phyloP scores from a whole-genome alignment of 1,284 basidiomycete genomes.

The Abortiporus biennis region DNA sequence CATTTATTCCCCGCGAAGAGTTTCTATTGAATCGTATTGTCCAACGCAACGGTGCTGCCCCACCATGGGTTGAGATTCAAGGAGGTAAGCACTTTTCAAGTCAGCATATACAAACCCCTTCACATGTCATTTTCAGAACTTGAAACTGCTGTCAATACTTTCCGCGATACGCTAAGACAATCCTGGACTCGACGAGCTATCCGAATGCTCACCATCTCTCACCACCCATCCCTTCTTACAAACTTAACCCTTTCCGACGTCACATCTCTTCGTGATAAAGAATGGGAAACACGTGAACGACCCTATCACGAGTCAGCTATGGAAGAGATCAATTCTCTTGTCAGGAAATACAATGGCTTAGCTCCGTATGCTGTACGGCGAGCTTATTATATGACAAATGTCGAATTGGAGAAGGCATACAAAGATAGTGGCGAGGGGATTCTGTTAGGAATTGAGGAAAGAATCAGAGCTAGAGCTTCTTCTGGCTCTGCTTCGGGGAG shows the following conservation, averaged over 20 bases:
- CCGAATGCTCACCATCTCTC: conserved; percentile 48
- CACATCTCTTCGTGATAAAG: conserved; percentile 51
- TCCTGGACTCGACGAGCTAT: conserved; percentile 67
- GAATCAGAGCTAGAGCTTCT: conserved; percentile 12
- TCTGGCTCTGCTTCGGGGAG: conserved; percentile 5
- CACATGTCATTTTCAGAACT: conserved; percentile 32
- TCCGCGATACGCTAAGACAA: conserved; percentile 57
- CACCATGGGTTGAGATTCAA: conserved; percentile 91
- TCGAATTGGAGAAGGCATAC: conserved; percentile 57
- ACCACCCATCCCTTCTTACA: conserved; percentile 35
- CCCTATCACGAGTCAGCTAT: conserved; percentile 70
- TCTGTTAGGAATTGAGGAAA: conserved; percentile 32
- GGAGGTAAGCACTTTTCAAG: conserved; percentile 36
- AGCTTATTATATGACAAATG: conserved; percentile 46
- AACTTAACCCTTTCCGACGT: conserved; percentile 40
- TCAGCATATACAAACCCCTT: not conserved
- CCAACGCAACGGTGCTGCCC: conserved; percentile 77
- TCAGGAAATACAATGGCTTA: conserved; percentile 74
- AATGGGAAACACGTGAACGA: conserved; percentile 70
- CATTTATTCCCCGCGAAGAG: conserved; percentile 74
- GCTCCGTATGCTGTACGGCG: conserved; percentile 73
- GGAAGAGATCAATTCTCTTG: conserved; percentile 65
- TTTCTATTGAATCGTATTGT: conserved; percentile 89
- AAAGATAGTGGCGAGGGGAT: conserved; percentile 50
- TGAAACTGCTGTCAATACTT: conserved; percentile 50